Conservation (phyloP, 2,329 filamentous ascomycete genomes). For the Sporothrix mexicana region DNA sequence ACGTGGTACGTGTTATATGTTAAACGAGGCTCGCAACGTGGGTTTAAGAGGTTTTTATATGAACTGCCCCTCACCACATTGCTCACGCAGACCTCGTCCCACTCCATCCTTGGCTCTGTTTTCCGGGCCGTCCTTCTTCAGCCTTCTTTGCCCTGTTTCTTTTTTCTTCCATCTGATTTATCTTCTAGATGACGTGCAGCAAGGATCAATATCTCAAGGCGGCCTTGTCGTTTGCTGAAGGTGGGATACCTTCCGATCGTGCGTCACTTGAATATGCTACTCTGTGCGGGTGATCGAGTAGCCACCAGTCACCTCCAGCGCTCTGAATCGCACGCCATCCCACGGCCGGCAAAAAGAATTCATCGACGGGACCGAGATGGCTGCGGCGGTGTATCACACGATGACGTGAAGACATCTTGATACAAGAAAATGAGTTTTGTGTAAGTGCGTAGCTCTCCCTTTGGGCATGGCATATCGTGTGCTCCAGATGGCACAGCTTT, state of each 20-base stretch:
- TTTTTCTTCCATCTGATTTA: background rate
- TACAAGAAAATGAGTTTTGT: background rate
- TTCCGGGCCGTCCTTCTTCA: background rate
- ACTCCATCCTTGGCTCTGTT: background rate
- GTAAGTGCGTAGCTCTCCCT: background rate
- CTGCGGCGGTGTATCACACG: background rate
- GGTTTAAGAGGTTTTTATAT: background rate
- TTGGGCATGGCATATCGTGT: too few species aligned
- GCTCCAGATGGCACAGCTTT: too few species aligned
- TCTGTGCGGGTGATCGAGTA: background rate
- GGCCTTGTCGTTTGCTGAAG: background rate
- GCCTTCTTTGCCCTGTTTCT: background rate
- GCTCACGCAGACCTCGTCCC: background rate
- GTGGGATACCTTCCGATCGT: background rate
- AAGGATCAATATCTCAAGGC: background rate
- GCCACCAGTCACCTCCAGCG: background rate
- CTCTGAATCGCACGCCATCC: background rate
- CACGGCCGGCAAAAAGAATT: background rate
- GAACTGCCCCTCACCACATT: background rate
- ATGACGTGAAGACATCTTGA: too few species aligned
- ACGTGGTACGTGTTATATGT: background rate
- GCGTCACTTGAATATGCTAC: background rate
- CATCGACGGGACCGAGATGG: background rate
- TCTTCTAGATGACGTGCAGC: slow-evolving; percentile 8
- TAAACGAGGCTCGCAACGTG: background rate